These are phyloP conservation scores for Sphagnum fallax DNA, from an alignment of 228 moss, liverwort and hornwort species.

Conservation along the genomic window DNA sequence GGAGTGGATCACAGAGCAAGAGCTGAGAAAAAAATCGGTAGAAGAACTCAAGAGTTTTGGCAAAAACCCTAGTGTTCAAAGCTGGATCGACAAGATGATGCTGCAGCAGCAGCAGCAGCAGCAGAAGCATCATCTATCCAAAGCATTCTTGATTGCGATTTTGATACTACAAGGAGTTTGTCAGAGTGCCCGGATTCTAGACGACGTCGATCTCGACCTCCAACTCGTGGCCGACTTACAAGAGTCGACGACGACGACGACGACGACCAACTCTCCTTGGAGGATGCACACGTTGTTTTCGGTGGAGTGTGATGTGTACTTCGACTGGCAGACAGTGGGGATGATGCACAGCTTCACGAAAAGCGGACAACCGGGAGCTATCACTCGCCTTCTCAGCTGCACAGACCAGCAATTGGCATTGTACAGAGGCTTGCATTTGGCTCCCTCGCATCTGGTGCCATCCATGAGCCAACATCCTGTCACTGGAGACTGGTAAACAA, in stretches of 20 bases:
- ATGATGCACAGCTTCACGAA: conserved; percentile 92
- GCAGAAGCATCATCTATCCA: too few relatives aligned
- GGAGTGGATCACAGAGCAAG: too few relatives aligned
- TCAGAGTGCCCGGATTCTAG: too few relatives aligned
- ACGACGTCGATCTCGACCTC: too few relatives aligned
- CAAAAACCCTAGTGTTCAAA: too few relatives aligned
- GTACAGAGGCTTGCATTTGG: conserved; percentile 78
- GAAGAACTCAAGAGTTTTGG: too few relatives aligned
- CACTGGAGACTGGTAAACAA: conserved; percentile 69
- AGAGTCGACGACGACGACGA: conserved; percentile 6
- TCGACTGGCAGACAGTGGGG: conserved; percentile 98
- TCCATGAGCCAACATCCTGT: conserved; percentile 86
- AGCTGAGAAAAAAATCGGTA: too few relatives aligned
- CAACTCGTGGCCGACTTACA: too few relatives aligned
- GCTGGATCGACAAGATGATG: too few relatives aligned
- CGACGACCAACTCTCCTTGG: conserved; percentile 40
- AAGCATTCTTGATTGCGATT: too few relatives aligned
- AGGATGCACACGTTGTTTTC: conserved; percentile 95
- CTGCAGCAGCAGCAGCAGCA: too few relatives aligned
- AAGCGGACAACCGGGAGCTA: conserved; percentile 68
- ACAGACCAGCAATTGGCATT: conserved; percentile 50
- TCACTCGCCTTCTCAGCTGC: conserved; percentile 94
- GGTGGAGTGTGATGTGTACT: conserved; percentile 80
- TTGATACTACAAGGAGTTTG: too few relatives aligned
- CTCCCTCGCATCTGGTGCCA: conserved; percentile 79